Percentiles rank a stretch among this genome's conserved stretches.
phyloP scores from a whole-genome alignment of 176 grass and related monocot species.

The Juncus inflexus region DNA sequence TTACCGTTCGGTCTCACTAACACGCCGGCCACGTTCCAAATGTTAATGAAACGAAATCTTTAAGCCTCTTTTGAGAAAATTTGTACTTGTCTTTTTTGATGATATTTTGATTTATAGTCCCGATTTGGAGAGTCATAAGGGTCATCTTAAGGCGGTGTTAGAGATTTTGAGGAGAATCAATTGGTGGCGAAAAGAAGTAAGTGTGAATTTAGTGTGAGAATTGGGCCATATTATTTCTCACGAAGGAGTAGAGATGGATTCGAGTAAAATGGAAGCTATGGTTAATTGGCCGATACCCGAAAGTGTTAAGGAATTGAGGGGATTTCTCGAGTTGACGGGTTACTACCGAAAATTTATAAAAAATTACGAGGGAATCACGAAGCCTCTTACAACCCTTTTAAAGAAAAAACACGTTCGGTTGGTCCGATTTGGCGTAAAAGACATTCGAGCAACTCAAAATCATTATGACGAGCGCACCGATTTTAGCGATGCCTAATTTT shows the following conservation, averaged over 20 bases:
- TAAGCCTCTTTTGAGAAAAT: too few species aligned
- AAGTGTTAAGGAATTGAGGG: neutral
- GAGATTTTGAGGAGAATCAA: neutral
- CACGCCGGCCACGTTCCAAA: too few species aligned
- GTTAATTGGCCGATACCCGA: neutral
- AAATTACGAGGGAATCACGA: neutral
- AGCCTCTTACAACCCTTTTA: neutral
- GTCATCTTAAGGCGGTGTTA: neutral
- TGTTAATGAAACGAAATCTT: too few species aligned
- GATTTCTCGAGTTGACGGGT: neutral
- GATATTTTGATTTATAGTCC: neutral
- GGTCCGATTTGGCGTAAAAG: neutral
- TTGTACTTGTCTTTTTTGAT: neutral
- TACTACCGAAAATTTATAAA: neutral
- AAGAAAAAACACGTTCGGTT: neutral
- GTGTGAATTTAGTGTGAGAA: neutral
- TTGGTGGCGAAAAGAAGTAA: constrained; percentile 2
- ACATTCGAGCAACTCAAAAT: neutral
- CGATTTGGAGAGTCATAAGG: neutral
- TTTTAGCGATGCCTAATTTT: constrained; percentile 9
- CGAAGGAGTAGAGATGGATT: neutral
- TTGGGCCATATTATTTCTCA: neutral
- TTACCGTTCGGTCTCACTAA: neutral
- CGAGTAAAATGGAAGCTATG: neutral
- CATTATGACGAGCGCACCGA: neutral